Evolutionary conservation across 75 land plant genomes (phyloP), one percentile per base, ranked within the genome.

Genomic region (Cupressus sempervirens): DNA sequence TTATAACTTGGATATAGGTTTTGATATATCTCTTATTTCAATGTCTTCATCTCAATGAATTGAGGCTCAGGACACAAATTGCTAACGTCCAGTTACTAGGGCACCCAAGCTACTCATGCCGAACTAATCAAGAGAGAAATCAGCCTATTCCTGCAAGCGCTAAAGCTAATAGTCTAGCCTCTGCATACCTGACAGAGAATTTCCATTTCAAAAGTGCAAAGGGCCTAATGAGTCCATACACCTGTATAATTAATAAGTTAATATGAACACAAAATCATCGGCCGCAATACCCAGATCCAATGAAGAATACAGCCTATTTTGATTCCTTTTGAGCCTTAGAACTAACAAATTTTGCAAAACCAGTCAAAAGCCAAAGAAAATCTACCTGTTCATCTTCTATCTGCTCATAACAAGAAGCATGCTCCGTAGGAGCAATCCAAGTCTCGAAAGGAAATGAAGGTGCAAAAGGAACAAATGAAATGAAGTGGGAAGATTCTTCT

Each of bases 391-490:
- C 90, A 58, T 76, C 73, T 77, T 89, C 88, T 26, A 93, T 34
- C 7, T 95, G 88, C 80, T 94, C 95, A 83, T 92, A 94, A 91
- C 92, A 87, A 67, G 97, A 90, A 80, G 90, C 62, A 80, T 98
- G 99, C 5, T 84, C 79, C 29, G 83, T 85, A 10, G 99, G 99
- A 85, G 96, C 67, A 67, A 98, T 93, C 99, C 99, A 98, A 10
- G 92, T 91, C 93, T 98, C 99, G 81, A 93, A 98, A 76, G 99
- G 93, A 86, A 84, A 92, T 35, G 91, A 68, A 54, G 98, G 90
- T 50, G 98, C 99, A 88, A 85, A 96, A 18, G 99, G 99, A 80
- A 88, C 91, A 75, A 98, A 80, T 1, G 95, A 85, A 68, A 85
- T 85, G 85, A 91, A 96, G 80, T 93, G 88, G 14, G 86, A 54